phyloP scores from a whole-genome alignment of 148 eudicot genomes.

The Cornus florida region DNA sequence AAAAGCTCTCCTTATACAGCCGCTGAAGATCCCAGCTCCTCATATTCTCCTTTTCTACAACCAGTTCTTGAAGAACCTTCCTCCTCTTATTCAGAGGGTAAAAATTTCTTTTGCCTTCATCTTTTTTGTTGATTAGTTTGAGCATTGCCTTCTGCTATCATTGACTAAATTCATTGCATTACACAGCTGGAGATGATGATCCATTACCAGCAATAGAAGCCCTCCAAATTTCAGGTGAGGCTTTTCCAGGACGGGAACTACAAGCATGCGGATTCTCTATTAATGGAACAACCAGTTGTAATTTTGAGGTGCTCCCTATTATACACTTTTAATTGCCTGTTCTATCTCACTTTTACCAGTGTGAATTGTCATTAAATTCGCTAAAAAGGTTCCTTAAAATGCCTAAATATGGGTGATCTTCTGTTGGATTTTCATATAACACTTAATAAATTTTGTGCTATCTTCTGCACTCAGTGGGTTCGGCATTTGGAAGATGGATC shows the following conservation, averaged over 20 bases:
- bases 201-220: conserved; percentile 78
- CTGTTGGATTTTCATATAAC: conserved; percentile 4
- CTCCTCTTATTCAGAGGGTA: conserved; percentile 90
- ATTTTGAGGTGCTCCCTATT: conserved; percentile 70
- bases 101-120: conserved; percentile 13
- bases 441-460: background rate
- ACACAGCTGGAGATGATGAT: conserved; percentile 87
- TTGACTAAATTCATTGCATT: conserved; percentile 15
- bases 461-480: conserved; percentile 65
- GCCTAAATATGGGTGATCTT: background rate
- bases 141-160: background rate
- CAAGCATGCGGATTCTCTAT: conserved; percentile 78
- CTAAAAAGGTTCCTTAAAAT: conserved; percentile 1
- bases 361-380: background rate
- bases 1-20: conserved; percentile 54
- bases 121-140: conserved; percentile 14
- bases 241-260: conserved; percentile 84
- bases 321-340: background rate
- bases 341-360: background rate
- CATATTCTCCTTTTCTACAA: conserved; percentile 66
- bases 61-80: conserved; percentile 89
- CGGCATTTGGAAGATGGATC: conserved; percentile 98
- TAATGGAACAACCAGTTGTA: conserved; percentile 93
- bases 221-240: conserved; percentile 92
- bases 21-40: conserved; percentile 59